Base-by-base conservation (phyloP, 1,139 yeast species). In the Suhomyces kunorum region DNA sequence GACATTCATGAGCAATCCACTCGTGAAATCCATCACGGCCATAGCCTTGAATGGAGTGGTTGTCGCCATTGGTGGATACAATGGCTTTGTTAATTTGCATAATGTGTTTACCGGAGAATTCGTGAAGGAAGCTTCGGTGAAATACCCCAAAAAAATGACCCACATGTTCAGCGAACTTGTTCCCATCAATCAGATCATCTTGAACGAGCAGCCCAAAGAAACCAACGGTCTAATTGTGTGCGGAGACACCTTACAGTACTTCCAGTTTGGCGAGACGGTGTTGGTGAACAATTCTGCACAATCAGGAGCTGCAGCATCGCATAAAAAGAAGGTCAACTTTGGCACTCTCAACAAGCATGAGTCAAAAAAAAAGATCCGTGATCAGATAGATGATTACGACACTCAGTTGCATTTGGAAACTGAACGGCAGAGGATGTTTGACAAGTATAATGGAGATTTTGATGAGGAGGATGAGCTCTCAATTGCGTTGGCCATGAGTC, bases 31-130 rank as follows among this genome's bases (percentile, higher is more conserved):
- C 5, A 39, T 57, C 36, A 48, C 71, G 42, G 46, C 68, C 45
- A 43, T 71, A 56, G 61, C 70, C 43, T 36, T 75, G 55, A 51
- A 68, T 64, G 50, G 78, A 59, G 37, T 65, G 47, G 73, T 83
- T 3, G 62, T 83, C 6, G 68, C 81, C 1, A 66, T 81, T 2
- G 85, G 86, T 0, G 85, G 87, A 2, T 75, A 73, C 49, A 75
- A 81, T 48, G 92, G 92, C 14, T 71, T 68, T 45, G 73, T 81
- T 5, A 77, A 81, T 36, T 63, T 85, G 17, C 79, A 79, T 57
- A 87, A 87, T 54, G 70, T 79, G 0, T 67, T 80, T 38, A 80
- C 80, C 0, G 92, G 92, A 2, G 72, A 69, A 31, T 68, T 66
- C 32, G 54, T 81, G 12, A 63, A 81, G 40, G 74, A 74, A 19